These are phyloP conservation scores for Quercus rubra DNA, from an alignment of 306 rosid species.

Conservation along the genomic window DNA sequence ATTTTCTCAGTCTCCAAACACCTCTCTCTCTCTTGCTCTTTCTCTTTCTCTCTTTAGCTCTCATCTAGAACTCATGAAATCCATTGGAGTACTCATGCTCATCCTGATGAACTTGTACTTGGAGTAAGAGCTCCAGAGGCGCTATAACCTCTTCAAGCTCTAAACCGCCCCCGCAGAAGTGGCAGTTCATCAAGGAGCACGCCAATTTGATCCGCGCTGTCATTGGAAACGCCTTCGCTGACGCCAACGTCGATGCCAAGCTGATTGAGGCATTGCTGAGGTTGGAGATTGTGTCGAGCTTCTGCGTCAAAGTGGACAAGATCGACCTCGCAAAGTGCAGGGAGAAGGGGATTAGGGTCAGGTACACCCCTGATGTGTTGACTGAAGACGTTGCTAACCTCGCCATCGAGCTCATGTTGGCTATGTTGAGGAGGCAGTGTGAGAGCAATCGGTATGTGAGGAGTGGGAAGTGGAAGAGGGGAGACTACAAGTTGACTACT, in stretches of 20 bases:
- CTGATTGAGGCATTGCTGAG: conserved; percentile 52
- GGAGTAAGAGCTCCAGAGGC: conserved; percentile 62
- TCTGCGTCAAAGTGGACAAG: too few relatives aligned
- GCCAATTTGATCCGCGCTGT: conserved; percentile 53
- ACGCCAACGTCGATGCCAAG: conserved; percentile 60
- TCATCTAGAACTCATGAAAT: conserved; percentile 38
- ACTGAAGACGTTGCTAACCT: rapidly evolving
- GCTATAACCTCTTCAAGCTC: conserved; percentile 50
- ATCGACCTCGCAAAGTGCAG: too few relatives aligned
- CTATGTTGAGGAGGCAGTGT: too few relatives aligned
- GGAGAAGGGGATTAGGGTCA: too few relatives aligned
- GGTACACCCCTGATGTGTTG: too few relatives aligned
- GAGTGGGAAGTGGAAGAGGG: too few relatives aligned
- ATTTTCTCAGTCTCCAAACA: too few relatives aligned
- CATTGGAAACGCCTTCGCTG: conserved; percentile 34
- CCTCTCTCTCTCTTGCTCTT: too few relatives aligned
- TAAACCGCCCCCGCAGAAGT: conserved; percentile 38
- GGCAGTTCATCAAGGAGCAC: conserved; percentile 35
- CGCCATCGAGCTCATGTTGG: too few relatives aligned
- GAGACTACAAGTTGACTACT: too few relatives aligned
- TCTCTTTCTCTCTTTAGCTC: too few relatives aligned
- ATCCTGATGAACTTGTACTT: conserved; percentile 45
- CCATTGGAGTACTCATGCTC: conserved; percentile 52
- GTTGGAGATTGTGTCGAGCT: conserved; percentile 41
- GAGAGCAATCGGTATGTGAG: too few relatives aligned